Evolutionary conservation across 352 stramenopile species (phyloP), one percentile per base, ranked within the genome.

Genomic region (Phytophthora constricta): DNA sequence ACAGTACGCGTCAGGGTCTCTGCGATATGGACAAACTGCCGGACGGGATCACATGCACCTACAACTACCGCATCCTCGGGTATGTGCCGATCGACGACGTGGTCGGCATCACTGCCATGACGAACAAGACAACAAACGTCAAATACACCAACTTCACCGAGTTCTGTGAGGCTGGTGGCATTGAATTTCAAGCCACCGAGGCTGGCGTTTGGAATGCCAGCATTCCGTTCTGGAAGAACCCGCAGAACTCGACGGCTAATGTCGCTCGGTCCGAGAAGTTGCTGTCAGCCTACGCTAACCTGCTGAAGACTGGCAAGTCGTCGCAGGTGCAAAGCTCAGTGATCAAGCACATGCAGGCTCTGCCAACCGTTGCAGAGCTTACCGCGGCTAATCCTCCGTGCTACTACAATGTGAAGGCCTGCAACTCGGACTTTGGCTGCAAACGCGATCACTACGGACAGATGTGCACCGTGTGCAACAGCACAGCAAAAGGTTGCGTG

Each of bases 71-170:
- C 7, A 84, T 92, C 41, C 68, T 92, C 26, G 84, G 86, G 20
- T 92, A 81, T 63, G 73, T 94, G 8, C 61, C 73, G 14, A 79
- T 94, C 43, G 86, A 94, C 45, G 86, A 94, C 62, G 56, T 92
- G 20, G 86, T 94, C 2, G 84, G 84, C 47, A 94, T 94, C 72
- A 92, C 86, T 2, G 61, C 58, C 34, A 81, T 92, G 61, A 63
- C 51, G 1, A 78, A 88, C 62, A 47, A 70, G 23, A 46, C 42
- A 4, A 84, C 73, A 0, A 68, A 55, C 14, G 53, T 49, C 11
- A 74, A 61, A 50, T 93, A 89, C 71, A 43, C 49, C 22, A 86
- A 91, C 72, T 92, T 87, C 47, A 68, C 67, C n/a, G 74, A 91
- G 60, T 94, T 91, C 49, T 94, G 84, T 53, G 47, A 79, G 26